These are phyloP conservation scores for Immersiporthe knoxdaviesiana DNA, from an alignment of 2,329 filamentous ascomycete species.

Conservation along the genomic window DNA sequence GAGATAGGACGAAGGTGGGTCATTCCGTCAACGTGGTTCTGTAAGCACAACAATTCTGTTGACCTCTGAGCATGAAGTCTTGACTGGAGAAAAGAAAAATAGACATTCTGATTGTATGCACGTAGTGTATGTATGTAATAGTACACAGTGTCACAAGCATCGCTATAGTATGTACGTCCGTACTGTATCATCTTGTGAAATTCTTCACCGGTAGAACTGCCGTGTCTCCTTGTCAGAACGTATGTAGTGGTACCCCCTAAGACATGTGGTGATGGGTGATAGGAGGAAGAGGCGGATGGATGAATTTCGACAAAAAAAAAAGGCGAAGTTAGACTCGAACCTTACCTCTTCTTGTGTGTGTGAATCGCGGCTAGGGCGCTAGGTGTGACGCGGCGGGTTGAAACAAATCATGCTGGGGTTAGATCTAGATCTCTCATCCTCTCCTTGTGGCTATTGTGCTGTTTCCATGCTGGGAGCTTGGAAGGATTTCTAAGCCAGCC, in stretches of 20 bases:
- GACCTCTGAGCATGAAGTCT: background rate
- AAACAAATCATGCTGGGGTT: background rate
- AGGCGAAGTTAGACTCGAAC: background rate
- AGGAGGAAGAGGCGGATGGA: background rate
- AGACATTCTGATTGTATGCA: background rate
- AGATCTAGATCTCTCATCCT: background rate
- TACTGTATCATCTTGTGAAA: too few species aligned
- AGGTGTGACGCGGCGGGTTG: background rate
- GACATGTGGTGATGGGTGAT: conserved; percentile 4
- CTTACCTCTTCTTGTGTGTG: too few species aligned
- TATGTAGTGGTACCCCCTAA: background rate
- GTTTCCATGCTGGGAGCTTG: background rate
- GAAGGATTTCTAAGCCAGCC: conserved; percentile 1
- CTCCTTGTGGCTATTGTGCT: background rate
- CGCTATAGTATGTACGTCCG: background rate
- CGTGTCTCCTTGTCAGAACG: background rate
- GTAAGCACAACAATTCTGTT: too few species aligned
- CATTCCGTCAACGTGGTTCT: background rate
- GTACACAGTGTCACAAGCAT: background rate
- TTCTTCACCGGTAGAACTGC: background rate
- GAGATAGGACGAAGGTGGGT: background rate
- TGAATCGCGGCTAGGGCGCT: conserved; percentile 4
- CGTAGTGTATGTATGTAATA: background rate
- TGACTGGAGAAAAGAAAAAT: background rate
- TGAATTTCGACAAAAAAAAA: background rate